Evolutionary conservation across 1,284 basidiomycete species (phyloP), one percentile per base, ranked within the genome.

Genomic region (Irpex lacteus): DNA sequence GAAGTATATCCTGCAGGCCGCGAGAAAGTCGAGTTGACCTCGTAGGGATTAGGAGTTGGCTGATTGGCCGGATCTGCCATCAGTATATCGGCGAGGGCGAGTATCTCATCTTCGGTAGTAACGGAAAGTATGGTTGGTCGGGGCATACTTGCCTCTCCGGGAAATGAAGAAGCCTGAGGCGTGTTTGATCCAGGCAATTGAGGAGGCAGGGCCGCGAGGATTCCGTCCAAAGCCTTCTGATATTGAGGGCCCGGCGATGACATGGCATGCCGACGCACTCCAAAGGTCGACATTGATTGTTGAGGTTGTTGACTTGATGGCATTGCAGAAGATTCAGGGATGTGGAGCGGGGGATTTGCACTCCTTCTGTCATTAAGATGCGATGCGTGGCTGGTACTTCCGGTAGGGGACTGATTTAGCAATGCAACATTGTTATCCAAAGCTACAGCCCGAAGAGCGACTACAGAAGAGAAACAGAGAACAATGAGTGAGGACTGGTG

Each of bases 41-140:
- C 50, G 15, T n/a, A 18, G 19, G 19, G 5, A 19, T 36, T 18
- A 13, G 55, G 18, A 38, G 13, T 44, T 4, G 44, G 13, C 15
- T 66, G 63, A 21, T 61, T 59, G 38, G 68, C 69, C 5, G 70
- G 63, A 37, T 61, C 68, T 6, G 71, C 70, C 7, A 68, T 71
- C 59, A 78, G 68, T 60, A 78, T 60, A 52, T 76, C 76, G 3
- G 74, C 76, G 36, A 79, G 67, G 40, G 73, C 74, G 19, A 68
- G 64, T 19, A 77, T 63, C 38, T 78, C 77, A 56, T 75, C 65
- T 26, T 78, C 75, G 3, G 74, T 76, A 1, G 70, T 63, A 18
- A 73, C 60, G 1, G 75, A 76, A 37, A 77, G 18, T 9, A 56
- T 56, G 11, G 32, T 56, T 32, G 54, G 59, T 26, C 19, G 59